phyloP scores from a whole-genome alignment of 441 rosid genomes.

The Populus hybrid region DNA sequence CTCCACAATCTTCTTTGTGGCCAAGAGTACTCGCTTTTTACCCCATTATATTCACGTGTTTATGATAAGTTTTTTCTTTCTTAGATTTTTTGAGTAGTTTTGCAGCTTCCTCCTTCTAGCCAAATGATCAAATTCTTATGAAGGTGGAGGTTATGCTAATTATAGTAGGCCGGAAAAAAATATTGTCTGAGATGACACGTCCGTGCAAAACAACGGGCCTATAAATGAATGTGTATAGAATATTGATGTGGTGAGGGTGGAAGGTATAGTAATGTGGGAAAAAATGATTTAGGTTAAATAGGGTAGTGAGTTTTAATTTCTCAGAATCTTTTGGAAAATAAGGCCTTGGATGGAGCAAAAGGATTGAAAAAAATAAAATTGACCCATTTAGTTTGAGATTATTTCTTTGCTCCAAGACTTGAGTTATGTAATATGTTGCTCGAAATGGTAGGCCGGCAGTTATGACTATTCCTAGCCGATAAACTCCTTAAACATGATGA shows the following conservation, averaged over 20 bases:
- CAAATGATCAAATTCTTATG: neutral
- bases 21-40: neutral
- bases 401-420: neutral
- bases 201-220: neutral
- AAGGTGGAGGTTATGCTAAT: neutral
- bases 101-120: neutral
- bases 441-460: neutral
- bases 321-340: constrained; percentile 5
- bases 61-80: neutral
- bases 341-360: neutral
- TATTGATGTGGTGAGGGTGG: neutral
- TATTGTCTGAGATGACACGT: neutral
- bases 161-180: neutral
- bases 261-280: neutral
- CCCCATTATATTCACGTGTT: neutral
- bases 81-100: neutral
- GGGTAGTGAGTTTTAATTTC: neutral
- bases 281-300: neutral
- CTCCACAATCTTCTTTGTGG: neutral
- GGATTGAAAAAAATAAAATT: neutral
- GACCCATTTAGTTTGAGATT: neutral
- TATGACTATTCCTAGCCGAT: neutral
- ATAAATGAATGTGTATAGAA: neutral
- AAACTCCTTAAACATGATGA: constrained; percentile 3
- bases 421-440: neutral